Evolutionary conservation across 176 grass and related monocot species (phyloP).

Genomic region (Alopecurus myosuroides): DNA sequence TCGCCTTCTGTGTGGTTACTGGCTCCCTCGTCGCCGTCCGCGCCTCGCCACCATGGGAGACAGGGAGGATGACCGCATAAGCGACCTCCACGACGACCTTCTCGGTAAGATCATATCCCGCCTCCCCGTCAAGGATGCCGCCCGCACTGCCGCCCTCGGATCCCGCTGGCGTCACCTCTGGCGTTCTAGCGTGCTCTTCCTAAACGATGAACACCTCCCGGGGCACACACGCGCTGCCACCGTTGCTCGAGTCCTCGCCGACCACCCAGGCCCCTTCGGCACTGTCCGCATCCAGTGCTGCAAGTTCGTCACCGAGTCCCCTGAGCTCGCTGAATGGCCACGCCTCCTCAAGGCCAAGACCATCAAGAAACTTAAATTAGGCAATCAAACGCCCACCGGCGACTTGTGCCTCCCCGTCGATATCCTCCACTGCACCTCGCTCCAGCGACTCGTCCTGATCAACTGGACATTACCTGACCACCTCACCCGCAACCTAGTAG

Average conservation of each 20-base stretch:
- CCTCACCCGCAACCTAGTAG: neutral
- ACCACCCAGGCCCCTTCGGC: neutral
- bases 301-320: neutral
- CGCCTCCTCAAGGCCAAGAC: neutral
- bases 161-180: constrained; percentile 19
- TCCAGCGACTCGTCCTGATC: neutral
- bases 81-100: constrained; percentile 23
- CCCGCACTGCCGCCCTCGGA: constrained; percentile 14
- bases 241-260: neutral
- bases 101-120: neutral
- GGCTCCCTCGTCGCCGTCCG: neutral
- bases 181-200: constrained; percentile 4
- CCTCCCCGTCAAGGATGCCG: constrained; percentile 21
- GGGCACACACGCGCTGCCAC: neutral
- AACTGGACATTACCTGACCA: neutral
- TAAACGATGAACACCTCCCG: constrained; percentile 3
- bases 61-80: constrained; percentile 16
- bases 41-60: neutral
- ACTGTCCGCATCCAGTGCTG: neutral
- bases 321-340: neutral
- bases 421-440: neutral
- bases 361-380: neutral
- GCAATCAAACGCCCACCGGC: neutral
- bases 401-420: neutral
- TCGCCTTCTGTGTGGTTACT: neutral